These are phyloP conservation scores for Harringtonia lauricola DNA, from an alignment of 2,329 filamentous ascomycete genomes.

Conservation along the genomic window DNA sequence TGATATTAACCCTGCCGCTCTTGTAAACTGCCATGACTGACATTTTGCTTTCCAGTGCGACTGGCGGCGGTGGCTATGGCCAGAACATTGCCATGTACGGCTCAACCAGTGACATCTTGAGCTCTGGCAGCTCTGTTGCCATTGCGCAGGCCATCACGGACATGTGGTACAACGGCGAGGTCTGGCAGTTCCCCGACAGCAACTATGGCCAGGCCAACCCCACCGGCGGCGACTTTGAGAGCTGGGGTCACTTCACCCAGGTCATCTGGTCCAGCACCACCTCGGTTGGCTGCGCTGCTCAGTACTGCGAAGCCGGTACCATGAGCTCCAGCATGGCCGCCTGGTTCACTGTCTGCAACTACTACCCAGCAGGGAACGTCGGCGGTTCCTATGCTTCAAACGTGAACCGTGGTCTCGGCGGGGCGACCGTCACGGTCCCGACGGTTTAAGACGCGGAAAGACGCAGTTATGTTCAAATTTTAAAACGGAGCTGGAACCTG, in stretches of 20 bases:
- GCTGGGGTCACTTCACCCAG: constrained; percentile 68
- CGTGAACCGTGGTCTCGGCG: constrained; percentile 30
- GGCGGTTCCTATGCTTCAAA: constrained; percentile 38
- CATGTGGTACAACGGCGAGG: constrained; percentile 82
- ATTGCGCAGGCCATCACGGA: constrained; percentile 62
- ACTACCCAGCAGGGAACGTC: constrained; percentile 50
- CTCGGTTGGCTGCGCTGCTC: constrained; percentile 50
- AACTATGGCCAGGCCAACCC: constrained; percentile 52
- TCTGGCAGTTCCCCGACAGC: constrained; percentile 39
- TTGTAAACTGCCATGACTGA: neutral
- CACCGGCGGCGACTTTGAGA: constrained; percentile 48
- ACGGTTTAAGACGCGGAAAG: no score
- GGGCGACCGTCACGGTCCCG: constrained; percentile 15
- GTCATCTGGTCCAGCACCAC: constrained; percentile 57
- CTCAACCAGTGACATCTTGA: constrained; percentile 25
- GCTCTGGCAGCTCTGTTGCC: constrained; percentile 39
- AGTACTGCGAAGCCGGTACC: constrained; percentile 40
- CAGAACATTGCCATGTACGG: constrained; percentile 78
- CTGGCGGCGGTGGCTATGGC: constrained; percentile 59
- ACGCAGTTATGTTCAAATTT: neutral
- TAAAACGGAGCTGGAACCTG: neutral
- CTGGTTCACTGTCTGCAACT: constrained; percentile 87
- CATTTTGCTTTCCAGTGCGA: constrained; percentile 28
- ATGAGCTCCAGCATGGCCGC: constrained; percentile 37
- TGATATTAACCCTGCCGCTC: no score